Percentiles rank a stretch among this genome's conserved stretches.
Conservation (phyloP, 1,139 yeast species). For the Yamadazyma jaroonii region DNA sequence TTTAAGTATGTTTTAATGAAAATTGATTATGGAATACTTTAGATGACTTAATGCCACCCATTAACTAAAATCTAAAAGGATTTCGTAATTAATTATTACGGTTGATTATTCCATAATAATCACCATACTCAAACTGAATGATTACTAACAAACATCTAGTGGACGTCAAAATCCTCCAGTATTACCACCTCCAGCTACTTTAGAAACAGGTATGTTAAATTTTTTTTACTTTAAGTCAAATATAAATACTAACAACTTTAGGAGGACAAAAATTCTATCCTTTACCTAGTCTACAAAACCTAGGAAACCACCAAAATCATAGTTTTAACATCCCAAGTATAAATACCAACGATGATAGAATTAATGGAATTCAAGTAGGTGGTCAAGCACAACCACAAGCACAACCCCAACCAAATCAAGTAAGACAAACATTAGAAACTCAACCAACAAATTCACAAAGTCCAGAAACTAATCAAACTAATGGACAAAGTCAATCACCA, state of each 20-base stretch:
- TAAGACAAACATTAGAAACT: no score
- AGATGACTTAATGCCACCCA: no score
- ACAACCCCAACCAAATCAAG: slow-evolving; percentile 1
- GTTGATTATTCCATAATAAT: no score
- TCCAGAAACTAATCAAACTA: not conserved
- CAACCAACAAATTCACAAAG: not conserved
- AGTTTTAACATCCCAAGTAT: slow-evolving; percentile 48
- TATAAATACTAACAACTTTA: slow-evolving; percentile 9
- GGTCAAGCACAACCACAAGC: slow-evolving; percentile 4
- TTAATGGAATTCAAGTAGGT: not conserved
- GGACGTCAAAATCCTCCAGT: slow-evolving; percentile 51
- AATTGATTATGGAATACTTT: no score
- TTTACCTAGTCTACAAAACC: slow-evolving; percentile 50
- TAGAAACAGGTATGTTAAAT: slow-evolving; percentile 49
- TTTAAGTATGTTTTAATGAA: slow-evolving; percentile 47
- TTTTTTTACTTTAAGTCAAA: no score
- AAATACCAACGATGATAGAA: slow-evolving; percentile 24
- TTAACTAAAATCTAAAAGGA: no score
- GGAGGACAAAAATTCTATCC: slow-evolving; percentile 52
- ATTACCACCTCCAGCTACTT: slow-evolving; percentile 55
- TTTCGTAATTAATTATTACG: no score
- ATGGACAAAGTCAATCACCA: not conserved
- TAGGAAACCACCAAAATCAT: slow-evolving; percentile 44
- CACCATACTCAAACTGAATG: no score
- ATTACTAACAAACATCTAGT: slow-evolving; percentile 31